Evolutionary conservation across 192 early-diverging fungal species (phyloP), one percentile per base, ranked within the genome.

Genomic region (Coemansia sp.): DNA sequence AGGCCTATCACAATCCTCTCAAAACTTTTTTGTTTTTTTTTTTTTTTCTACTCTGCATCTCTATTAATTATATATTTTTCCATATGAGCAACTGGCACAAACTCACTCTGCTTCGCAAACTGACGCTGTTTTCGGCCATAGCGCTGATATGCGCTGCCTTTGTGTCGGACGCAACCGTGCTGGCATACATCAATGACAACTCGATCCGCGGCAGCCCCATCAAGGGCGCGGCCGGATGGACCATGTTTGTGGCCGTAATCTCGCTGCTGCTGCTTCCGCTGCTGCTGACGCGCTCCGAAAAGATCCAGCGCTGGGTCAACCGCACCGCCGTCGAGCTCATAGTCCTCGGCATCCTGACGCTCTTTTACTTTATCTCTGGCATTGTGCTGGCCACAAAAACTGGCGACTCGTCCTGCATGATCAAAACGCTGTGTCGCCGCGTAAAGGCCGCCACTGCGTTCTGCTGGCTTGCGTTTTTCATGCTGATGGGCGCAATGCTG

Each of bases 261-360:
- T 55, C 60, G 38, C 37, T 58, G 6, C 5, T 63, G 7, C 14
- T 44, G 6, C 49, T 65, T 6, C 62, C 63, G 12, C 58, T 55
- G 3, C 43, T 72, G 14, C 50, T 65, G 28, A 65, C 63, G 30
- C 48, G 50, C 16, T 39, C 43, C 8, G 39, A 36, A 44, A 30
- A 45, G 9, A 19, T 72, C 18, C 70, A 65, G 63, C 62, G 63
- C 21, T 21, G 54, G 43, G 28, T 61, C 44, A 72, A 65, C 55
- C 63, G 70, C 43, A 72, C 70, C 1, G 63, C 38, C 14, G 16
- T 66, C 28, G 70, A 72, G 50, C 63, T 62, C 2, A 19, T 20
- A 8, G 43, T 62, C 20, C 44, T 72, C 12, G 63, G 43, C 20
- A 5, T 55, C 4, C 28, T 65, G 6, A 42, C 59, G 15, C 51